Evolutionary conservation across 1,284 basidiomycete species (phyloP), one percentile per base, ranked within the genome.

Genomic region (Mycosarcoma mackinlayi): DNA sequence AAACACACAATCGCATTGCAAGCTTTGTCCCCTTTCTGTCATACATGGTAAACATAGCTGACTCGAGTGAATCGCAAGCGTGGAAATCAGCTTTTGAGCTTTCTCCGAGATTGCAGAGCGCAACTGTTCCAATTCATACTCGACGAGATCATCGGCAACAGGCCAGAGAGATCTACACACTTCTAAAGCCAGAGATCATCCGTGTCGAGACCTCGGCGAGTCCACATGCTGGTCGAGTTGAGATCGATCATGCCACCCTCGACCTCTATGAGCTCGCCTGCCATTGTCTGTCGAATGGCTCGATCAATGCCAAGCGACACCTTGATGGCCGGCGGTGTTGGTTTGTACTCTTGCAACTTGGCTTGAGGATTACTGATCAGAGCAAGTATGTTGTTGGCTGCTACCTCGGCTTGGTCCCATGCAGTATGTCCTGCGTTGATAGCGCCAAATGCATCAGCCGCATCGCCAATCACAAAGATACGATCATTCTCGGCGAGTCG

Each of bases 341-440:
- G 38, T 23, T 48, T 48, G 49, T 59, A 59, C 41, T 52, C 49
- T 28, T 59, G 23, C 19, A 59, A 31, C 18, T 50, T 37, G 24
- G 31, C 38, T 39, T 38, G 33, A 2, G 13, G 13, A 2, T 24
- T 27, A 9, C 37, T 27, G 31, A 70, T 50, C 25, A 70, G 56
- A 19, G 47, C 25, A 6, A 58, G 41, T 23, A 73, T 60, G 51
- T 73, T 73, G 2, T 47, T 30, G 6, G 62, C 56, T 2, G 67
- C 66, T 13, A 66, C 33, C 24, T 72, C 55, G n/a, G 67, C 71
- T 38, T 72, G 68, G n/a, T 48, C 46, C 57, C 61, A 73, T 11
- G 71, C 71, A 11, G 68, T 66, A n/a, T 73, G 68, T 16, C 71
- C 71, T 14, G 71, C 71, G 23, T 73, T 73, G 56, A 73, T 53